Conservation (phyloP, 345 rosid genomes). For the Stellera chamaejasme region DNA sequence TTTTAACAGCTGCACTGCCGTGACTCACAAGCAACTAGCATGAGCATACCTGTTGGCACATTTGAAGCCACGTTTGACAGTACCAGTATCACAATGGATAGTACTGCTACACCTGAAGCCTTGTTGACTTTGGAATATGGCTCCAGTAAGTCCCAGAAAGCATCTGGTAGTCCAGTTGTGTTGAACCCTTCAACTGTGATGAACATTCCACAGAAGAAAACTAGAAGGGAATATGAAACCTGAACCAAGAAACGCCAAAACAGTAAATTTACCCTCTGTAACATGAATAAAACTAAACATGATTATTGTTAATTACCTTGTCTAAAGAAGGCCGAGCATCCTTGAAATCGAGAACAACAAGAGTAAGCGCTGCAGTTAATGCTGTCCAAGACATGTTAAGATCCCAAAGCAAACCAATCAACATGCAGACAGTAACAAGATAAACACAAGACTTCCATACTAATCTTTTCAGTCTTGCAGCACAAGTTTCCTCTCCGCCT, state of each 20-base stretch:
- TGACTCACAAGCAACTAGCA: not conserved
- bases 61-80: slow-evolving; percentile 80
- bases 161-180: slow-evolving; percentile 73
- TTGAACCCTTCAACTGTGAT: slow-evolving; percentile 80
- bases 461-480: slow-evolving; percentile 37
- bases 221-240: slow-evolving; percentile 75
- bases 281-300: not conserved
- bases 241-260: slow-evolving; percentile 17
- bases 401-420: slow-evolving; percentile 58
- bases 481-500: slow-evolving; percentile 16
- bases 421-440: slow-evolving; percentile 56
- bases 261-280: not conserved
- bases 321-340: slow-evolving; percentile 77
- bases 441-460: slow-evolving; percentile 63
- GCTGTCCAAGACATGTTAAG: slow-evolving; percentile 92
- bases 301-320: slow-evolving; percentile 37
- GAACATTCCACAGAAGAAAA: slow-evolving; percentile 90
- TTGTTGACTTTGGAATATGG: slow-evolving; percentile 47
- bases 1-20: too few species aligned
- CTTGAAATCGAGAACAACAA: slow-evolving; percentile 73
- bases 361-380: slow-evolving; percentile 72
- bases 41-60: slow-evolving; percentile 68
- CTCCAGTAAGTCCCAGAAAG: slow-evolving; percentile 72
- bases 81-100: slow-evolving; percentile 52
- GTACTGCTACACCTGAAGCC: slow-evolving; percentile 45